Evolutionary conservation across 164 flowering plant genomes (phyloP).

Genomic region (Stephania japonica): DNA sequence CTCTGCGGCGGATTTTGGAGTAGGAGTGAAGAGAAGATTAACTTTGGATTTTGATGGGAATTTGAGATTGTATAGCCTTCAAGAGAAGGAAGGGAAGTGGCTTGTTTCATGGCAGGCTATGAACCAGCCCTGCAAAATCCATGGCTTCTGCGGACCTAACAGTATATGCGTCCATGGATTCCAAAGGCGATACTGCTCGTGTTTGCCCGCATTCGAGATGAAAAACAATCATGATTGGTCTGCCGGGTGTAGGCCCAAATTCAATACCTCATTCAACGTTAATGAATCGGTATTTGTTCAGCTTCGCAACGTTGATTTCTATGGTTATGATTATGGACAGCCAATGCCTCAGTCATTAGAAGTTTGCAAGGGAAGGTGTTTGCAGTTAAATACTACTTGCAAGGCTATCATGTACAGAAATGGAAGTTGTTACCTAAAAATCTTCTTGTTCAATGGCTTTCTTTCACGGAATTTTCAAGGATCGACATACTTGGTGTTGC

Average conservation of each 20-base stretch:
- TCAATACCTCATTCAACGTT: conserved; percentile 9
- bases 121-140: neutral
- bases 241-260: conserved; percentile 29
- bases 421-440: neutral
- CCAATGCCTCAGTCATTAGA: neutral
- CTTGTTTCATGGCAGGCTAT: conserved; percentile 9
- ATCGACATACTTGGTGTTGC: conserved; percentile 14
- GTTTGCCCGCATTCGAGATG: conserved; percentile 1
- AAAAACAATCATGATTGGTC: conserved; percentile 18
- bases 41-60: conserved; percentile 18
- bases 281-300: neutral
- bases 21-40: conserved; percentile 6
- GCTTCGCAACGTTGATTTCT: conserved; percentile 20
- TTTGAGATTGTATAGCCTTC: conserved; percentile 11
- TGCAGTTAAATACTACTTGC: conserved; percentile 14
- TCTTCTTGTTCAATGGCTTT: conserved; percentile 22
- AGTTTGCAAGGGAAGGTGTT: conserved; percentile 22
- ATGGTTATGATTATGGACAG: conserved; percentile 19
- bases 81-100: neutral
- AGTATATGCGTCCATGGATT: neutral
- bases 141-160: conserved; percentile 9
- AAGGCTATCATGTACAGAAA: conserved; percentile 14
- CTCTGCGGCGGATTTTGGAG: conserved; percentile 2
- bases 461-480: conserved; percentile 6
- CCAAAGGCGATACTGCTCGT: conserved; percentile 8